Evolutionary conservation across 257 asterid species (phyloP), one percentile per base, ranked within the genome.

Genomic region (Solanum lignicaule): DNA sequence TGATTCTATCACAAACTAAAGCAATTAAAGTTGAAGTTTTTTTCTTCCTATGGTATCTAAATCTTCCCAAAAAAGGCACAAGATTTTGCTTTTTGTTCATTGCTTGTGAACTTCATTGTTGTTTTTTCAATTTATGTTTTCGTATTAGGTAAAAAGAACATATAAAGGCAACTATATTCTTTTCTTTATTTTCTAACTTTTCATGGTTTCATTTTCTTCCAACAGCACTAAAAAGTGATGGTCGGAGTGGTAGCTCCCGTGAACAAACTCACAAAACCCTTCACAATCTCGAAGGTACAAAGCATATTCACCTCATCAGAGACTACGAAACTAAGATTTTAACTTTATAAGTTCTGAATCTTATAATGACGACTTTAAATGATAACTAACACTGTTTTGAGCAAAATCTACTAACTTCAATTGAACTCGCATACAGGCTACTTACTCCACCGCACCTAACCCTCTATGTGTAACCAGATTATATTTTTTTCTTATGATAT

Each of bases 1-100:
- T 92, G 95, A 90, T 25, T 87, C 84, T 46, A 46, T 81, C 85
- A 81, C 85, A 92, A 90, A 78, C 41, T 88, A 89, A 91, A 88
- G 90, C 46, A n/a, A 86, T 5, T 35, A 15, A 71, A 89, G 88
- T 88, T 71, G 8, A 78, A n/a, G n/a, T 90, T 91, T 65, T 23
- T 79, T 78, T 75, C 66, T 33, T 86, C 88, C 89, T 73, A 43
- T 7, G 62, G 38, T 16, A 43, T 36, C n/a, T 43, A 21, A 5
- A 9, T 79, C 66, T 43, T 4, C 66, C 39, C 39, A 16, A 25
- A 81, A 81, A 81, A 79, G 9, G 85, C 87, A 31, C 25, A 81
- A 81, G 69, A 90, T 32, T 83, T 90, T 86, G 88, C 68, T 60
- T 87, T 90, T 84, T 46, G 66, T 39, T 90, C 87, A 90, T 88